Base-by-base conservation (phyloP, 2,329 filamentous ascomycete genomes). In the Colletotrichum tamarilloi region DNA sequence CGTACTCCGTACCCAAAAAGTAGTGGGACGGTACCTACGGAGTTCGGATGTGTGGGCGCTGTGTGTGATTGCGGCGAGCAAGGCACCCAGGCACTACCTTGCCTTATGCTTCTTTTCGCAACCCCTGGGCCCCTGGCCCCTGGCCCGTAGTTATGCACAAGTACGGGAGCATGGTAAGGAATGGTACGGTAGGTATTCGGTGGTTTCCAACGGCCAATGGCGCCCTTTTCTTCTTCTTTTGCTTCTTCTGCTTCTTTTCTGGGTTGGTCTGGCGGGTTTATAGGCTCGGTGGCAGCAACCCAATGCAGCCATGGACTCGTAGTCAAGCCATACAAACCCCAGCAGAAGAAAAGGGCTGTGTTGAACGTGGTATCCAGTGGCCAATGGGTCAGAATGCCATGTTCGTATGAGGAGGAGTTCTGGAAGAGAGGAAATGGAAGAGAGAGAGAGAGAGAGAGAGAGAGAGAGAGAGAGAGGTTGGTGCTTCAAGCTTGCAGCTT, bases 101-200 rank as follows among this genome's bases (percentile, higher is more conserved):
- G 57, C 49, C 69, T 68, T 58, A 70, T 73, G 70, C 67, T 73
- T 73, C 70, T 73, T 73, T 73, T 64, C 35, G 28, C 42, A 32
- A 56, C 38, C 69, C 66, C 59, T 60, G 16, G 59, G n/a, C 67
- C 52, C 35, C 52, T 53, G 57, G n/a, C 67, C 52, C 35, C 49
- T 46, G 58, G 42, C 42, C 19, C 12, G 11, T 35, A 4, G 32
- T 35, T 35, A 35, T 35, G 32, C 24, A 24, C 3, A 24, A 24
- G 24, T 35, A 35, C 9, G 32, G 32, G 32, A 35, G 32, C 11
- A 35, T 35, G 32, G 32, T 35, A 12, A 35, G 32, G 32, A 12
- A 49, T 49, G 42, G 42, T n/a, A 22, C 19, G 16, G 42, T n/a
- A n/a, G 30, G 30, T n/a, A 9, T 46, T 19, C 5, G 42, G 42